Conservation (phyloP, 1,139 yeast species). For the Yamadazyma sp. region DNA sequence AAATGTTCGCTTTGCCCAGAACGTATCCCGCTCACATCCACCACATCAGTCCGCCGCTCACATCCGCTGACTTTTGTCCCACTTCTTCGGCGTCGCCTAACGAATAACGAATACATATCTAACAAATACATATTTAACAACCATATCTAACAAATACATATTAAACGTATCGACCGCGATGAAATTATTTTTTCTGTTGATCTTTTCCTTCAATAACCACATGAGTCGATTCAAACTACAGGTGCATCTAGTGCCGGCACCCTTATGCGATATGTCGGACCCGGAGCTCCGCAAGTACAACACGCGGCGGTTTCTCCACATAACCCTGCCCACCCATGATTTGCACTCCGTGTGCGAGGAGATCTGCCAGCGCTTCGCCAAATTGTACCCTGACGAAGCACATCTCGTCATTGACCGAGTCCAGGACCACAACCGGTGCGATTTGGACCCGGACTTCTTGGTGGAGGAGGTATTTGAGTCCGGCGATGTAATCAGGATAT, state of each 20-base stretch:
- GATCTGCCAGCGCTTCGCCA: constrained; percentile 49
- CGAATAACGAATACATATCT: too few relatives aligned
- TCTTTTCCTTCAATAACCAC: background rate
- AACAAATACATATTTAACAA: too few relatives aligned
- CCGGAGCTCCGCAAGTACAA: constrained; percentile 12
- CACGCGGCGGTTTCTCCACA: constrained; percentile 57
- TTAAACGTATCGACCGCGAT: background rate
- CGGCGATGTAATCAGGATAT: constrained; percentile 55
- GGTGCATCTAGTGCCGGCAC: constrained; percentile 38
- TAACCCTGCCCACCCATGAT: constrained; percentile 48
- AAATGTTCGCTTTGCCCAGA: too few relatives aligned
- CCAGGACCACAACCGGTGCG: constrained; percentile 67
- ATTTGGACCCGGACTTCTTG: constrained; percentile 71
- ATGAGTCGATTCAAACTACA: constrained; percentile 38
- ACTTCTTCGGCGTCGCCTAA: too few relatives aligned
- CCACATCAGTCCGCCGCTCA: too few relatives aligned
- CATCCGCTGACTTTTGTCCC: too few relatives aligned
- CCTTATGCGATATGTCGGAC: constrained; percentile 13
- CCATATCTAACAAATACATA: too few relatives aligned
- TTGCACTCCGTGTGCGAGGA: constrained; percentile 52
- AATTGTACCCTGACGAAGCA: constrained; percentile 63
- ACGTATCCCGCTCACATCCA: too few relatives aligned
- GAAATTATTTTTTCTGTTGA: background rate
- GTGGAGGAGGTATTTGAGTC: constrained; percentile 62
- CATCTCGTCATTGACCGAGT: constrained; percentile 53